Base-by-base conservation (phyloP, 2,329 filamentous ascomycete species). In the Botrytis cinerea region DNA sequence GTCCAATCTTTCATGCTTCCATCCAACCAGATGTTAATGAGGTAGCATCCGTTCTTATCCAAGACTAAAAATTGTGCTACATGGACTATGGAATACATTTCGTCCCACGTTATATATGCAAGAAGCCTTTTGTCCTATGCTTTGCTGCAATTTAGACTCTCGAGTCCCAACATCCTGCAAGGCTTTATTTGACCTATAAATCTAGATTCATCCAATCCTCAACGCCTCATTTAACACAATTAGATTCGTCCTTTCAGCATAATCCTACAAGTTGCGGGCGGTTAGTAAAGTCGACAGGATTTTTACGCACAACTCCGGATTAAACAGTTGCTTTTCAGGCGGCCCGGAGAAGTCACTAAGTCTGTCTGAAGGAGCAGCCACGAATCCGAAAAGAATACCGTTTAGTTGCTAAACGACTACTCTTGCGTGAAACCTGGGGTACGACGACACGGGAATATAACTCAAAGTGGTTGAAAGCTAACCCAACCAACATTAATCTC, bases 401-500 rank as follows among this genome's bases (percentile, higher is more conserved):
- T 43, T 43, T 16, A 40, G n/a, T 40, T 45, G 40, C 6, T 43
- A 32, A 32, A 59, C n/a, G 43, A 16, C n/a, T 25, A 32, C 43
- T 46, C 28, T 35, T 61, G 38, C 9, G 51, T 70, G 38, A 46
- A 46, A 61, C 54, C 51, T 60, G 51, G 67, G 59, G 69, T 71
- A 71, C 69, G 43, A 71, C 32, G 59, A 54, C 35, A 20, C 70
- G 70, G 46, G 28, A 12, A 25, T 43, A 22, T 45, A 25, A 35
- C 45, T 64, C 32, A 64, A 43, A 62, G 20, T 54, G 45, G 35
- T 54, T 57, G 60, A 51, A 64, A 38, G 38, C 25, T 35, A 66
- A 66, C 20, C 43, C 48, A 71, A 32, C 45, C 46, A 32, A 71
- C 45, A 32, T 32, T 40, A 64, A 72, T 72, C 51, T 66, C 46